Percentiles rank a stretch among this genome's conserved stretches.
Evolutionary conservation across 2,329 filamentous ascomycete genomes (phyloP).

Genomic region (Talaromyces funiculosus): DNA sequence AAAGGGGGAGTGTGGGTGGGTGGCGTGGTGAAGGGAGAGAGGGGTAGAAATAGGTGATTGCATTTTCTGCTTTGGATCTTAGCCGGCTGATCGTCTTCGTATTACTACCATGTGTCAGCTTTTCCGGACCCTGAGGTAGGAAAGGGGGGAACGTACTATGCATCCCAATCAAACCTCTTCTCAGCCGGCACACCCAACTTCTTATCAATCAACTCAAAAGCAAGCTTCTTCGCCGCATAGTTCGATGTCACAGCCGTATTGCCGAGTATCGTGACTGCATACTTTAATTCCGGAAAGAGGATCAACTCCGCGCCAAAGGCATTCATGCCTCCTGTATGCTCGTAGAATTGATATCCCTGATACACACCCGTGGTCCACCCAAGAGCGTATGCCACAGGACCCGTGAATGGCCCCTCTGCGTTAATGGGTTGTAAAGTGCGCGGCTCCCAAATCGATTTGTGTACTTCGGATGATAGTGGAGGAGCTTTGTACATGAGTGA

Average conservation of each 20-base stretch:
- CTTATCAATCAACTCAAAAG: constrained; percentile 10
- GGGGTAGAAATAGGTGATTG: constrained; percentile 8
- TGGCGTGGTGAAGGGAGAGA: constrained; percentile 10
- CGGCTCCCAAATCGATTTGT: constrained; percentile 10
- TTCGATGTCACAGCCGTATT: constrained; percentile 44
- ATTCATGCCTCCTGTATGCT: constrained; percentile 38
- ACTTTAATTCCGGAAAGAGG: constrained; percentile 42
- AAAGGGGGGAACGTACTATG: not conserved
- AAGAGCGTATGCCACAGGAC: constrained; percentile 13
- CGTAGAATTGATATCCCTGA: constrained; percentile 30
- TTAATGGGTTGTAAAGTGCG: constrained; percentile 3
- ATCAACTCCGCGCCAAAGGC: constrained; percentile 43
- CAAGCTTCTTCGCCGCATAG: not conserved
- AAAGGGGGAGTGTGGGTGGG: constrained; percentile 7
- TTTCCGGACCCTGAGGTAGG: not conserved
- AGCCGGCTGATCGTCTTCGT: not conserved
- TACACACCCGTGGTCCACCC: constrained; percentile 22
- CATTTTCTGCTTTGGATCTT: constrained; percentile 1
- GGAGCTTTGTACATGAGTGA: constrained; percentile 39
- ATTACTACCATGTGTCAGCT: not conserved
- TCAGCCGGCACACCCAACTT: constrained; percentile 5
- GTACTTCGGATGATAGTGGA: constrained; percentile 21
- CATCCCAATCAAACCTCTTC: constrained; percentile 14
- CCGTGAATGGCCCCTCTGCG: constrained; percentile 3
- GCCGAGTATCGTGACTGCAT: constrained; percentile 39